These are phyloP conservation scores for Spathaspora passalidarum DNA, from an alignment of 805 yeast species.

Conservation along the genomic window DNA sequence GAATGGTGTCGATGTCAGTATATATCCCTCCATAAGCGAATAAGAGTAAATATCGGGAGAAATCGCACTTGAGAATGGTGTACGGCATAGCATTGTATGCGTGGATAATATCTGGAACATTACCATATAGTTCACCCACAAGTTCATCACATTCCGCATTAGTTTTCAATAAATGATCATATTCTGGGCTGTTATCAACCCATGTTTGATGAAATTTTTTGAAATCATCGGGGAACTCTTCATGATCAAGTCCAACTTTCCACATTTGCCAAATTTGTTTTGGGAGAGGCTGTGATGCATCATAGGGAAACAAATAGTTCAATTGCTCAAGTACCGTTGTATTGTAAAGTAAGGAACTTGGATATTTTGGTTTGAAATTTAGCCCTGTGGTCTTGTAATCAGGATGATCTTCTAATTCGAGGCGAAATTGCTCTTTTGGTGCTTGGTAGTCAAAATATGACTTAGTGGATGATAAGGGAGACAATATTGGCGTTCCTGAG, in stretches of 20 bases:
- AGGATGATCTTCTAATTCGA: no score
- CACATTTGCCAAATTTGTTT: conserved; percentile 83
- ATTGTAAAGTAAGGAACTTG: conserved; percentile 52
- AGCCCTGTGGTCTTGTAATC: no score
- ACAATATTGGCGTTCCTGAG: no score
- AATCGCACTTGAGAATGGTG: conserved; percentile 84
- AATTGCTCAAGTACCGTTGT: conserved; percentile 68
- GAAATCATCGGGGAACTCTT: conserved; percentile 53
- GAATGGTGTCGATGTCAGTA: conserved; percentile 83
- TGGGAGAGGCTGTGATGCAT: conserved; percentile 60
- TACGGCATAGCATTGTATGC: conserved; percentile 81
- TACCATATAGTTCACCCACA: conserved; percentile 57
- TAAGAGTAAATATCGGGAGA: conserved; percentile 82
- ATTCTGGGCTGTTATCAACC: conserved; percentile 70
- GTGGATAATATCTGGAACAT: conserved; percentile 69
- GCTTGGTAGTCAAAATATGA: no score
- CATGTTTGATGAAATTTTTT: conserved; percentile 60
- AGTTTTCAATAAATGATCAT: conserved; percentile 71
- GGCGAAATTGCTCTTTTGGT: no score
- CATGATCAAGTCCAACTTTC: conserved; percentile 66
- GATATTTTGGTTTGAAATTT: conserved; percentile 31
- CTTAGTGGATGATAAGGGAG: no score
- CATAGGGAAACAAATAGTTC: conserved; percentile 66
- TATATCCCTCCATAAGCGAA: conserved; percentile 92
- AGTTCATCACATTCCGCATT: conserved; percentile 70